phyloP scores from a whole-genome alignment of 176 grass and related monocot genomes.

The Musa troglodytarum region DNA sequence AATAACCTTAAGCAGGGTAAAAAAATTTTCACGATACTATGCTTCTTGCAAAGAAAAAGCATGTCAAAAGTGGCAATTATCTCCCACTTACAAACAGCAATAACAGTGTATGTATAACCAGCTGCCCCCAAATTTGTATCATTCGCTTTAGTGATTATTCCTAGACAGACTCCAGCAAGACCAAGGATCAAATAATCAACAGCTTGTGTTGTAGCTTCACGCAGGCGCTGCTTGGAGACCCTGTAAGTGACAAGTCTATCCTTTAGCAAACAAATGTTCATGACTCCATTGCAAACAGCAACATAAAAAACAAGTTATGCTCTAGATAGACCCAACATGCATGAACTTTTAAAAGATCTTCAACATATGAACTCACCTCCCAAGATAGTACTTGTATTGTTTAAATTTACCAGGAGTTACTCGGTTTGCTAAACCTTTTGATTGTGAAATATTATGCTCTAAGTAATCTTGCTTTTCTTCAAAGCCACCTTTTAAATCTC shows the following conservation, averaged over 20 bases:
- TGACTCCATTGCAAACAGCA: not conserved
- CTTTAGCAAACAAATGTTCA: too few species aligned
- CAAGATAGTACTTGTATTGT: slow-evolving; percentile 56
- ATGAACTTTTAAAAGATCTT: not conserved
- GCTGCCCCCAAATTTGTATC: slow-evolving; percentile 68
- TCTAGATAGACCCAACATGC: not conserved
- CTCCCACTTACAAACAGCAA: slow-evolving; percentile 80
- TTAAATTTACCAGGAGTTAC: slow-evolving; percentile 56
- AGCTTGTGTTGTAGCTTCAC: slow-evolving; percentile 56
- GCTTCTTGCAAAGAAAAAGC: not conserved
- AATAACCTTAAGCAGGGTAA: too few species aligned
- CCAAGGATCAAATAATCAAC: slow-evolving; percentile 93
- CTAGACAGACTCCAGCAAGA: slow-evolving; percentile 88
- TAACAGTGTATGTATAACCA: slow-evolving; percentile 83
- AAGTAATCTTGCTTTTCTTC: slow-evolving; percentile 34
- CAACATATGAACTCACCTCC: slow-evolving; percentile 40
- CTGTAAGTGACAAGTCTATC: slow-evolving; percentile 25
- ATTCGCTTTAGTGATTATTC: slow-evolving; percentile 51
- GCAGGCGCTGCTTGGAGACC: slow-evolving; percentile 75
- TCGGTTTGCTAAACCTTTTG: slow-evolving; percentile 48
- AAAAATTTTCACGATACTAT: too few species aligned
- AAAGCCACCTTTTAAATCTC: slow-evolving; percentile 22
- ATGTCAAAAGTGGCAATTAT: not conserved
- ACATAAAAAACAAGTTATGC: not conserved
- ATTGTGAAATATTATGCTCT: slow-evolving; percentile 35